Percentiles rank a stretch among this genome's conserved stretches.
Conservation (phyloP, 129 eudicot species). For the Helichrysum umbraculigerum region DNA sequence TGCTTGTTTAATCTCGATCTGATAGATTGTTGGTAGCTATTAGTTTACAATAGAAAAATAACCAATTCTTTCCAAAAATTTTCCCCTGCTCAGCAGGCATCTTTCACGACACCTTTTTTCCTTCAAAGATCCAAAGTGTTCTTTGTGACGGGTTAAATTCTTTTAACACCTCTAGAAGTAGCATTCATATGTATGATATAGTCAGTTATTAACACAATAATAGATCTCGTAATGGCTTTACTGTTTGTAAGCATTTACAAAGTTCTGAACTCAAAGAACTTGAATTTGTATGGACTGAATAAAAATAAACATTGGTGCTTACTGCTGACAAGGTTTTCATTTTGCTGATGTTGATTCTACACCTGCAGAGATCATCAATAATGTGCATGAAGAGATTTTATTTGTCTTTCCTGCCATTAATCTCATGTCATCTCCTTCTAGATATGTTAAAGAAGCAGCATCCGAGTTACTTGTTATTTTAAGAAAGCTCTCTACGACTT, state of each 20-base stretch:
- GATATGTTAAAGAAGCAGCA: conserved; percentile 73
- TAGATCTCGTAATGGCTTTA: neutral
- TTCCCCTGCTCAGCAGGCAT: conserved; percentile 5
- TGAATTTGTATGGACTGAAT: conserved; percentile 6
- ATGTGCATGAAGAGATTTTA: conserved; percentile 49
- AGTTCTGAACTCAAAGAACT: conserved; percentile 12
- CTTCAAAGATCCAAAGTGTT: neutral
- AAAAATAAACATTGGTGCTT: neutral
- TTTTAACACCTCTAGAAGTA: conserved; percentile 10
- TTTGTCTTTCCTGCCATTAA: conserved; percentile 74
- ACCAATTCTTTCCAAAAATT: neutral
- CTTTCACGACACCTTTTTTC: conserved; percentile 1
- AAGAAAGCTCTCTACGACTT: conserved; percentile 41
- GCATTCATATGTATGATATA: neutral
- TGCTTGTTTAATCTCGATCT: neutral
- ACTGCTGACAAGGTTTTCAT: neutral
- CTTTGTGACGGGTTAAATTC: too few species aligned
- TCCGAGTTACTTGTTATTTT: conserved; percentile 57
- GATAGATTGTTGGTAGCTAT: neutral
- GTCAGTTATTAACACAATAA: neutral
- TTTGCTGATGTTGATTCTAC: conserved; percentile 29
- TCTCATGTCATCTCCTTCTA: conserved; percentile 83
- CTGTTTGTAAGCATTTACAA: conserved; percentile 9
- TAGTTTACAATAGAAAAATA: conserved; percentile 5
- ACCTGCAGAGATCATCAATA: conserved; percentile 51